Base-by-base conservation (phyloP, 169 alveolate genomes). In the Eimeria maxima region DNA sequence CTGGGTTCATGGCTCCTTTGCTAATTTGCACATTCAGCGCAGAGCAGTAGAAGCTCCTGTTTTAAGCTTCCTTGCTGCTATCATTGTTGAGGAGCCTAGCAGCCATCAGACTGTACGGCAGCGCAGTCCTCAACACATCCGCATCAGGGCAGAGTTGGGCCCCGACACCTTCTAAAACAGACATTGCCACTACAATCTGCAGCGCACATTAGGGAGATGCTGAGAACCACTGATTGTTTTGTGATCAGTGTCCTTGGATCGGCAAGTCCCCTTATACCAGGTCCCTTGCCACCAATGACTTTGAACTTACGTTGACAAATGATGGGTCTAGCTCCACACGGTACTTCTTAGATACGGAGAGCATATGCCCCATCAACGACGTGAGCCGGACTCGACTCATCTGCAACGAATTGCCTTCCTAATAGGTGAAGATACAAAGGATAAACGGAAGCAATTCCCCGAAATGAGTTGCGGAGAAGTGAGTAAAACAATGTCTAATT, bases 71-170 rank as follows among this genome's bases (percentile, higher is more conserved):
- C 24, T 65, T 60, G 47, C 50, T 74, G 47, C 63, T 22, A 53
- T 55, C 69, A 29, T 45, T 29, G 45, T 74, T 74, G 45, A 87
- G 33, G 33, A 87, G 83, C 83, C 65, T 87, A 4, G 94, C 80
- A 60, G 83, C 94, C 83, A 87, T 65, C 63, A 60, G 53, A 45
- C 83, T 87, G 14, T 87, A 87, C 11, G 94, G 94, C 65, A 87
- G 44, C 53, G 94, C 94, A 42, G 94, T 45, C 81, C 69, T 60
- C 94, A 87, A 74, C 45, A 87, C 94, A 29, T 87, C 94, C 18
- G 94, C 81, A 45, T 87, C 94, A n/a, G 94, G 94, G 94, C 94
- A 87, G 53, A 87, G 94, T 63, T 87, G 94, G 47, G 94, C 94
- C 50, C 94, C 94, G 16, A 87, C 94, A 33, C 94, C 94, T 87